phyloP scores from a whole-genome alignment of 805 yeast species.

The Ogataea dorogensis region DNA sequence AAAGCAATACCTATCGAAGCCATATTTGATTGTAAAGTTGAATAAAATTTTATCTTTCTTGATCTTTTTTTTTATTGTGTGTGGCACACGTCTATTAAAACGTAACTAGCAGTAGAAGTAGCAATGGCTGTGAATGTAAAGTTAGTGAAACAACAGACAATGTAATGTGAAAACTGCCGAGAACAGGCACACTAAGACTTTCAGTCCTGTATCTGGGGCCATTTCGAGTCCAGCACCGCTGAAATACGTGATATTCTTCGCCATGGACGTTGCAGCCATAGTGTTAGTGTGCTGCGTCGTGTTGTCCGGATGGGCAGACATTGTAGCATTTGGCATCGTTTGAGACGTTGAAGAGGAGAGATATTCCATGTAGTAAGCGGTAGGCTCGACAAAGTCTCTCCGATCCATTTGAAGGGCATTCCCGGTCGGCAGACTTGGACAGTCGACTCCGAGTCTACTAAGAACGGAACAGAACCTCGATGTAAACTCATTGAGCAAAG shows the following conservation, averaged over 20 bases:
- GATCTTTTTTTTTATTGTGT: constrained; percentile 5
- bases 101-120: constrained; percentile 2
- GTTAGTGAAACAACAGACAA: constrained; percentile 15
- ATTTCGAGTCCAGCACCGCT: constrained; percentile 15
- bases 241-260: constrained; percentile 10
- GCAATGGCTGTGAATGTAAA: neutral
- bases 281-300: constrained; percentile 5
- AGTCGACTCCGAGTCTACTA: constrained; percentile 20
- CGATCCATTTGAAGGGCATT: constrained; percentile 8
- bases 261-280: neutral
- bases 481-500: constrained; percentile 17
- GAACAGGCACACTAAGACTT: constrained; percentile 14
- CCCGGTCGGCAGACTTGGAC: constrained; percentile 12
- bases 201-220: constrained; percentile 7
- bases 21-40: constrained; percentile 24
- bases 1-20: constrained; percentile 90
- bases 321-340: neutral
- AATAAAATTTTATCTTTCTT: constrained; percentile 11
- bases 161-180: constrained; percentile 15
- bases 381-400: constrained; percentile 12
- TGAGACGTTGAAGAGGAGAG: neutral
- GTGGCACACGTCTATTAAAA: constrained; percentile 7
- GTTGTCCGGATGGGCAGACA: neutral
- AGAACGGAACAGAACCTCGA: constrained; percentile 22
- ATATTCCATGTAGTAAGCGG: constrained; percentile 2